A percentile compares a stretch with the other conserved stretches of the same genome.
phyloP scores from a whole-genome alignment of 768 basidiomycete species.

The Russula olivacea region DNA sequence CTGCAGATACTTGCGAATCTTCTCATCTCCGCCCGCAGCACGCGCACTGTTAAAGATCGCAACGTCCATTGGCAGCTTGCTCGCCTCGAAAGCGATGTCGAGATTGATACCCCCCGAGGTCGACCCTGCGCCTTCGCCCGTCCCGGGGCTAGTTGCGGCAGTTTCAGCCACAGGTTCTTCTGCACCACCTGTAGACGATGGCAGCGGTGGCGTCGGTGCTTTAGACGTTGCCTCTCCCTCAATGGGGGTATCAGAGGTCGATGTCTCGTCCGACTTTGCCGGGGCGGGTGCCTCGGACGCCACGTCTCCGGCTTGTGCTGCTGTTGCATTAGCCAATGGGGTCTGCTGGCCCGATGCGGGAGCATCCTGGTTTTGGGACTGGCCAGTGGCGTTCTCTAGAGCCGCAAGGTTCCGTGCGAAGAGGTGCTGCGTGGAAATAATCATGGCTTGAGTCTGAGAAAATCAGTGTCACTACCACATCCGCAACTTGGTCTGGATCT shows the following conservation, averaged over 20 bases:
- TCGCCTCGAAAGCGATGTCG: constrained; percentile 79
- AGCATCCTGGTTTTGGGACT: constrained; percentile 7
- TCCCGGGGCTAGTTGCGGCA: constrained; percentile 7
- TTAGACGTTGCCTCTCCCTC: constrained; percentile 21
- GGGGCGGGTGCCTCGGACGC: constrained; percentile 23
- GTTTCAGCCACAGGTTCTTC: constrained; percentile 14
- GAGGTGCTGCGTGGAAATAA: constrained; percentile 82
- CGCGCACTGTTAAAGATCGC: constrained; percentile 89
- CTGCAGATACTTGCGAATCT: constrained; percentile 82
- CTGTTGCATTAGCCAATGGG: constrained; percentile 19
- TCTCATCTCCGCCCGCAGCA: constrained; percentile 84
- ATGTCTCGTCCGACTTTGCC: constrained; percentile 22
- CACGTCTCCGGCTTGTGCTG: constrained; percentile 18
- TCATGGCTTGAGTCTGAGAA: constrained; percentile 80
- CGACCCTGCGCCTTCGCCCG: constrained; percentile 12
- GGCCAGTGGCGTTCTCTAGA: constrained; percentile 6
- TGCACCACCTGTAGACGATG: constrained; percentile 19
- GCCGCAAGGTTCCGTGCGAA: constrained; percentile 32
- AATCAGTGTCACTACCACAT: neutral
- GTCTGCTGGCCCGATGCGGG: constrained; percentile 27
- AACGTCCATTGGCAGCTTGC: constrained; percentile 86
- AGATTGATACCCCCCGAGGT: constrained; percentile 41
- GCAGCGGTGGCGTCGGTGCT: constrained; percentile 25
- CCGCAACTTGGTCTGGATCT: neutral
- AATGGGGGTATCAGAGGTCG: constrained; percentile 23